A percentile compares a stretch with the other conserved stretches of the same genome.
phyloP scores from a whole-genome alignment of 108 stramenopile genomes.

The Seminavis robusta region DNA sequence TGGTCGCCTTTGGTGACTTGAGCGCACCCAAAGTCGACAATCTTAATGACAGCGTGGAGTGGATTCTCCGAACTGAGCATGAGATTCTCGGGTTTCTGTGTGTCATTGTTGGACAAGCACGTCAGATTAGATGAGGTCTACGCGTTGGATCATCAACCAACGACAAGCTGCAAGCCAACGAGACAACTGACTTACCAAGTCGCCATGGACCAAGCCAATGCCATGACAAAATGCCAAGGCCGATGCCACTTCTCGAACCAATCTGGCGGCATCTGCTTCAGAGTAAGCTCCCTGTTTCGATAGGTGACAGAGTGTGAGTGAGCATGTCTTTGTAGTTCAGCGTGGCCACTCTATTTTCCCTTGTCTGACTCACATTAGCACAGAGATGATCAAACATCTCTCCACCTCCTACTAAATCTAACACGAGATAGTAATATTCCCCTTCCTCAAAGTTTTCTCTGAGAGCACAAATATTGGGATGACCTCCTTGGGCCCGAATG shows the following conservation, averaged over 20 bases:
- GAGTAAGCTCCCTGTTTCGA: conserved; percentile 71
- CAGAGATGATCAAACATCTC: conserved; percentile 79
- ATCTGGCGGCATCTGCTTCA: conserved; percentile 66
- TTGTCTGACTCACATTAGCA: too few species aligned
- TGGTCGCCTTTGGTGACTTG: too few species aligned
- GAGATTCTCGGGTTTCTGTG: conserved; percentile 83
- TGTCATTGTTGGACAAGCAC: neutral
- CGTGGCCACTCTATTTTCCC: too few species aligned
- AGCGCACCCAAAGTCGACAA: conserved; percentile 88
- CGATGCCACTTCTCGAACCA: conserved; percentile 63
- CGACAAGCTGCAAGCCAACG: too few species aligned
- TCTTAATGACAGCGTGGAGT: conserved; percentile 57
- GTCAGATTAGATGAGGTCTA: neutral
- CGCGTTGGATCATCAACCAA: neutral
- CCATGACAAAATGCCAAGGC: conserved; percentile 75
- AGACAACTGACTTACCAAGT: too few species aligned
- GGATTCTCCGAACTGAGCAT: conserved; percentile 59
- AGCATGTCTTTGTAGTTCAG: too few species aligned
- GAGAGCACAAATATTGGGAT: conserved; percentile 78
- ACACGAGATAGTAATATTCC: conserved; percentile 61
- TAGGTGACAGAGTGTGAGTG: conserved; percentile 16
- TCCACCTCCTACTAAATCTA: conserved; percentile 71
- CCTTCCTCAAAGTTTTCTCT: conserved; percentile 65
- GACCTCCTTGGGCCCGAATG: conserved; percentile 65
- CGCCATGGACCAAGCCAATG: conserved; percentile 65